These are phyloP conservation scores for Alternaria atra DNA, from an alignment of 2,329 filamentous ascomycete species.

Conservation along the genomic window DNA sequence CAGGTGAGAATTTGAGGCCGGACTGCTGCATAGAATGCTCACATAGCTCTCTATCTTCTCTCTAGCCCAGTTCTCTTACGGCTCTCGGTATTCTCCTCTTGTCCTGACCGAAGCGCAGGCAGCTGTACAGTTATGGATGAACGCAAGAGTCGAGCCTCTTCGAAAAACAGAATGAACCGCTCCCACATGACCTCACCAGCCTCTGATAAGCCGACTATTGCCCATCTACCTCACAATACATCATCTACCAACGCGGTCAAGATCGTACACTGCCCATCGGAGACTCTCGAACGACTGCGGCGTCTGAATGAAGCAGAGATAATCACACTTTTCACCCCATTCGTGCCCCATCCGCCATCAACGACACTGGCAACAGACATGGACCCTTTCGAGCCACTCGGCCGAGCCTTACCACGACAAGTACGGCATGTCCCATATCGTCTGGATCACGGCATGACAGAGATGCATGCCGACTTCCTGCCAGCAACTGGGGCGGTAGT, in stretches of 20 bases:
- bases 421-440: conserved; percentile 78
- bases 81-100: not conserved
- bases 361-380: conserved; percentile 52
- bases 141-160: not conserved
- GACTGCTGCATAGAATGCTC: conserved; percentile 2
- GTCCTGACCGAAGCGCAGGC: not conserved
- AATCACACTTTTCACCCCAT: conserved; percentile 59
- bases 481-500: conserved; percentile 67
- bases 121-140: not conserved
- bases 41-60: not conserved
- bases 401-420: conserved; percentile 67
- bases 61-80: not conserved
- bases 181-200: not conserved
- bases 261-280: conserved; percentile 38
- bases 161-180: conserved; percentile 7
- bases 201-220: not conserved
- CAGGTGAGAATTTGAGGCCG: conserved; percentile 4
- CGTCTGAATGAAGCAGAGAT: conserved; percentile 50
- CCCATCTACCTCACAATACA: not conserved
- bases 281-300: conserved; percentile 38
- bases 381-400: conserved; percentile 79
- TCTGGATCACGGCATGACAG: conserved; percentile 69
- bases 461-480: conserved; percentile 70
- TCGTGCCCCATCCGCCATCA: conserved; percentile 60
- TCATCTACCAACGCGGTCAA: conserved; percentile 29